Conservation (phyloP, 306 rosid species). For the Fagus sylvatica region DNA sequence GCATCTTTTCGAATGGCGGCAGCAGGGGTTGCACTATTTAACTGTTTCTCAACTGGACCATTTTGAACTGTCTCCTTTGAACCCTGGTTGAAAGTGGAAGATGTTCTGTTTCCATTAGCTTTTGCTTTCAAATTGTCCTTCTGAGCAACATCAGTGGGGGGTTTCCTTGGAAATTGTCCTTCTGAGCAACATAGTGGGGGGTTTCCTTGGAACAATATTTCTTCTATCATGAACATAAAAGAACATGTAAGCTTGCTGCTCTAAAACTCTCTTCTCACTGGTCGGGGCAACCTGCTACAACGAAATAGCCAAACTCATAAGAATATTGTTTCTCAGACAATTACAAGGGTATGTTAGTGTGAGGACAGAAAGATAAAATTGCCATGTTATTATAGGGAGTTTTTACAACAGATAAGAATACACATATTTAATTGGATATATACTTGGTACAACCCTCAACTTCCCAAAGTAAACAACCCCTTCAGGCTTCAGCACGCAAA, state of each 20-base stretch:
- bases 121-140: conserved; percentile 51
- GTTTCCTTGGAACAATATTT: conserved; percentile 51
- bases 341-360: background rate
- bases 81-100: conserved; percentile 36
- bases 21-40: conserved; percentile 26
- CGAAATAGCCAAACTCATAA: conserved; percentile 13
- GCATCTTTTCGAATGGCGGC: conserved; percentile 35
- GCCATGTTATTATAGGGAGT: background rate
- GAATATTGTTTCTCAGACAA: background rate
- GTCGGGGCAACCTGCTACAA: conserved; percentile 69
- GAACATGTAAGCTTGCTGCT: conserved; percentile 96
- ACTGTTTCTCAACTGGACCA: conserved; percentile 34
- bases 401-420: background rate
- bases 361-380: background rate
- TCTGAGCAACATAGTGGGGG: too few relatives aligned
- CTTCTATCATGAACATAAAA: conserved; percentile 90
- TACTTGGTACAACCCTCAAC: background rate
- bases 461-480: background rate
- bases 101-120: conserved; percentile 28
- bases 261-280: conserved; percentile 71
- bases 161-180: too few relatives aligned
- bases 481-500: background rate
- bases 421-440: background rate
- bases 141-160: conserved; percentile 37
- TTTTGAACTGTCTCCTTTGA: conserved; percentile 39